These are phyloP conservation scores for Gremmenia infestans DNA, from an alignment of 2,329 filamentous ascomycete species.

Conservation along the genomic window DNA sequence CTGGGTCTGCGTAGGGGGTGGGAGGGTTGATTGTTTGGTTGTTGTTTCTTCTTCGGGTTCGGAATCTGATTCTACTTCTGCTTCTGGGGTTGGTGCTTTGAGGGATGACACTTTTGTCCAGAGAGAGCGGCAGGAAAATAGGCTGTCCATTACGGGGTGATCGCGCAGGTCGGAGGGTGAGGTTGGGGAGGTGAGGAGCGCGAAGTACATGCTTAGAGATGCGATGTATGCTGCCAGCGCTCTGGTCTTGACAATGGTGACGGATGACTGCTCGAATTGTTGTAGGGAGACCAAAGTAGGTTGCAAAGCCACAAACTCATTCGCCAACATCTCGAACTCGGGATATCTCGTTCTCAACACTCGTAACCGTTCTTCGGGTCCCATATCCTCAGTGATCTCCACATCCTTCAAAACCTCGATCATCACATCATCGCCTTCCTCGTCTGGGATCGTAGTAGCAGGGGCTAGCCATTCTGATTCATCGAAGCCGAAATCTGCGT, in stretches of 20 bases:
- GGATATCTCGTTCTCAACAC: slow-evolving; percentile 80
- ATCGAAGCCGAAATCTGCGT: slow-evolving; percentile 91
- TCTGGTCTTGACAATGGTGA: slow-evolving; percentile 63
- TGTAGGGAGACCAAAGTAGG: slow-evolving; percentile 56
- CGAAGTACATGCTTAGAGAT: slow-evolving; percentile 88
- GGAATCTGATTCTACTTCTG: slow-evolving; percentile 29
- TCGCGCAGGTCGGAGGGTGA: slow-evolving; percentile 77
- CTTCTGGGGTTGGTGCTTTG: slow-evolving; percentile 34
- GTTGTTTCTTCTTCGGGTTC: slow-evolving; percentile 10
- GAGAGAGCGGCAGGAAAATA: slow-evolving; percentile 73
- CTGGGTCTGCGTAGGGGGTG: slow-evolving; percentile 31
- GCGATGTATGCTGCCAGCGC: slow-evolving; percentile 82
- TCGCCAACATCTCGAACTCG: slow-evolving; percentile 81
- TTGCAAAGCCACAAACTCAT: slow-evolving; percentile 52
- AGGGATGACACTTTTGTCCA: slow-evolving; percentile 73
- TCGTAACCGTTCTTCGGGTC: slow-evolving; percentile 65
- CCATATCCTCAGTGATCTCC: slow-evolving; percentile 76
- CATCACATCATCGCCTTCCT: slow-evolving; percentile 52
- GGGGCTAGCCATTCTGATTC: slow-evolving; percentile 78
- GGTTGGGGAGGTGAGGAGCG: slow-evolving; percentile 78
- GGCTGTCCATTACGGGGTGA: slow-evolving; percentile 82
- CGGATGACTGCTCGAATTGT: slow-evolving; percentile 31
- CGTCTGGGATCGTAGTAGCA: slow-evolving; percentile 43
- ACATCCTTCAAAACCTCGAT: slow-evolving; percentile 83
- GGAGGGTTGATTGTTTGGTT: neutral